These are phyloP conservation scores for Tieghemiomyces parasiticus DNA, from an alignment of 192 early-diverging fungal species.

Conservation along the genomic window DNA sequence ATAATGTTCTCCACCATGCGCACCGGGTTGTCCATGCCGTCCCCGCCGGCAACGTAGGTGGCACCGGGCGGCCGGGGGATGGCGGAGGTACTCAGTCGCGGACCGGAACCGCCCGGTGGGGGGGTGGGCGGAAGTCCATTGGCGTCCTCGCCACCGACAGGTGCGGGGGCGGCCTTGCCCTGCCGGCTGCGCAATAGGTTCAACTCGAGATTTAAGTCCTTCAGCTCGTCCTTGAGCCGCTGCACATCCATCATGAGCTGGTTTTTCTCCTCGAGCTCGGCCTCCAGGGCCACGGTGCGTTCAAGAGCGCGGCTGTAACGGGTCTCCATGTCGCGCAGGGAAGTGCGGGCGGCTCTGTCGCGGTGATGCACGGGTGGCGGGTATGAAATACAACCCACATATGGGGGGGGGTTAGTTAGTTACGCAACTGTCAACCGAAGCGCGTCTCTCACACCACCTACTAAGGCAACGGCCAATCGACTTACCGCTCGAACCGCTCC, in stretches of 20 bases:
- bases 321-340: slow-evolving; percentile 49
- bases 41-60: slow-evolving; percentile 16
- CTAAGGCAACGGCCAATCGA: too few relatives aligned
- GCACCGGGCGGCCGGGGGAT: neutral
- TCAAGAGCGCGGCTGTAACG: slow-evolving; percentile 58
- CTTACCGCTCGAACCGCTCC: slow-evolving; percentile 52
- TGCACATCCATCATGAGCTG: slow-evolving; percentile 54
- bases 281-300: slow-evolving; percentile 43
- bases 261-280: slow-evolving; percentile 52
- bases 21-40: slow-evolving; percentile 33
- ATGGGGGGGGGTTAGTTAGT: too few relatives aligned
- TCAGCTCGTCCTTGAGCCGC: slow-evolving; percentile 60
- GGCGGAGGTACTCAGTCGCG: neutral
- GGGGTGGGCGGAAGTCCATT: slow-evolving; percentile 6
- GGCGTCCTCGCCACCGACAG: neutral
- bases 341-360: slow-evolving; percentile 47
- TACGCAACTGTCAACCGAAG: too few relatives aligned
- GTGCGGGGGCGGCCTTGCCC: slow-evolving; percentile 6
- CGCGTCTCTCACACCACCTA: too few relatives aligned
- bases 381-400: too few relatives aligned
- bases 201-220: slow-evolving; percentile 35
- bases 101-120: neutral
- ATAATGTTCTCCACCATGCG: slow-evolving; percentile 63
- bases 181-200: slow-evolving; percentile 29
- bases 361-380: too few relatives aligned